A percentile compares a stretch with the other conserved stretches of the same genome.
Conservation (phyloP, 1,139 yeast genomes). For the Pichia sp. region DNA sequence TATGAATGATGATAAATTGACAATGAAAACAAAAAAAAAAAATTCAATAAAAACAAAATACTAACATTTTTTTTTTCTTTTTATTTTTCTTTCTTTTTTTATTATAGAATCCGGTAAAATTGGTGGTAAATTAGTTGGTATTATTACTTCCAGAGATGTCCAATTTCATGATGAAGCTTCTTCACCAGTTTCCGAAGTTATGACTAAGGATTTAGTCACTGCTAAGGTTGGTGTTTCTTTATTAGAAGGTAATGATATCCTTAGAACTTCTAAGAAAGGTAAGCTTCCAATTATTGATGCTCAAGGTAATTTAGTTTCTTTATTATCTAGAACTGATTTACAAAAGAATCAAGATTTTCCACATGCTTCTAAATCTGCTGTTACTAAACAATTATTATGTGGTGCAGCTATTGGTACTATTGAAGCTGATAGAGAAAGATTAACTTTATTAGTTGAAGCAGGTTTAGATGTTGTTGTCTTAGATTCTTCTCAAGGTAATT, state of each 20-base stretch:
- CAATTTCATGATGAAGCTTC: conserved; percentile 81
- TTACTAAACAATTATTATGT: conserved; percentile 92
- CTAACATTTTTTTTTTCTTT: conserved; percentile 9
- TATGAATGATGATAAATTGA: no score
- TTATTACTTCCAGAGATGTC: conserved; percentile 93
- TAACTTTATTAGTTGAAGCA: conserved; percentile 80
- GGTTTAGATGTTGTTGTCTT: conserved; percentile 95
- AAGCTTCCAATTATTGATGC: conserved; percentile 89
- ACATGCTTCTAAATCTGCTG: conserved; percentile 85
- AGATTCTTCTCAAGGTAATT: conserved; percentile 98
- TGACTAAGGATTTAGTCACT: conserved; percentile 86
- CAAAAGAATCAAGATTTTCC: conserved; percentile 95
- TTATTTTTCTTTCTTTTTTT: conserved; percentile 1
- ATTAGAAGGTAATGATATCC: conserved; percentile 80
- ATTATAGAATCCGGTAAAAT: conserved; percentile 69
- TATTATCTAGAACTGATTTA: conserved; percentile 92
- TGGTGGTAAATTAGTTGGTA: conserved; percentile 90
- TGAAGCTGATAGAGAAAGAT: conserved; percentile 80
- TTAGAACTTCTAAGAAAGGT: conserved; percentile 94
- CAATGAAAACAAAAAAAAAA: not conserved
- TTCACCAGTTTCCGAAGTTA: conserved; percentile 63
- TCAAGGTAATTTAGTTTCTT: conserved; percentile 70
- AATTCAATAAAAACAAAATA: conserved; percentile 3
- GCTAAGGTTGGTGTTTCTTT: conserved; percentile 78
- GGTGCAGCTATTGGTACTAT: conserved; percentile 99